Percentiles rank a stretch among this genome's conserved stretches.
phyloP scores from a whole-genome alignment of 331 rosid species.

The Pyracantha coccinea region DNA sequence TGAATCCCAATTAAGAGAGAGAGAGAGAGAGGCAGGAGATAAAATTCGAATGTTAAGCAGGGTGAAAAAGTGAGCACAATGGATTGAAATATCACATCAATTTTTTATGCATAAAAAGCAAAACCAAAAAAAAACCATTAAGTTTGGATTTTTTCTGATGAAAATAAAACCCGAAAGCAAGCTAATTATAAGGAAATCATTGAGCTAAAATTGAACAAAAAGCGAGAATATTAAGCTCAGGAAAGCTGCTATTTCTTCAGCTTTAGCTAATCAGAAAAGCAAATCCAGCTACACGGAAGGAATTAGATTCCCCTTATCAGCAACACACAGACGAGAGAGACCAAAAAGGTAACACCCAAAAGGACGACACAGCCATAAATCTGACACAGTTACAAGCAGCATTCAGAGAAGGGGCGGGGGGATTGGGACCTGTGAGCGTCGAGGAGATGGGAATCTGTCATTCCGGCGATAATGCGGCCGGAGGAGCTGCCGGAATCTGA shows the following conservation, averaged over 20 bases:
- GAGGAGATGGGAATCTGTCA: conserved; percentile 12
- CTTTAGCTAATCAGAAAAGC: conserved; percentile 9
- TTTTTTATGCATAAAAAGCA: conserved; percentile 14
- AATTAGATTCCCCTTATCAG: conserved; percentile 29
- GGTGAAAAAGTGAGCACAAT: conserved; percentile 13
- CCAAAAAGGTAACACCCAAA: not conserved
- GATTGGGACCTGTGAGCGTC: conserved; percentile 1
- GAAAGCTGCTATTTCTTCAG: conserved; percentile 24
- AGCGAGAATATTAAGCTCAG: conserved; percentile 17
- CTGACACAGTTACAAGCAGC: conserved; percentile 15
- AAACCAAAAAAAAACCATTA: not conserved
- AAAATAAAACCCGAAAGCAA: not conserved
- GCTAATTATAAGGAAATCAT: not conserved
- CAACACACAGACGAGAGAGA: conserved; percentile 11
- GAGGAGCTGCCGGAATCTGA: conserved; percentile 21
- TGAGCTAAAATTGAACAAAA: conserved; percentile 19
- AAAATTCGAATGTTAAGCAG: not conserved
- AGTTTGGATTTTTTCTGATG: not conserved
- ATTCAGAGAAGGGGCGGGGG: not conserved
- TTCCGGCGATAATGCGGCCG: conserved; percentile 15
- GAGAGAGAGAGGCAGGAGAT: too few species aligned
- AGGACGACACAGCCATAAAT: conserved; percentile 9
- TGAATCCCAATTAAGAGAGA: conserved; percentile 11
- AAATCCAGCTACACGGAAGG: conserved; percentile 26
- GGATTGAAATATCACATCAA: conserved; percentile 32